phyloP scores from a whole-genome alignment of 495 filamentous ascomycete species.

The Bombardia bombarda region DNA sequence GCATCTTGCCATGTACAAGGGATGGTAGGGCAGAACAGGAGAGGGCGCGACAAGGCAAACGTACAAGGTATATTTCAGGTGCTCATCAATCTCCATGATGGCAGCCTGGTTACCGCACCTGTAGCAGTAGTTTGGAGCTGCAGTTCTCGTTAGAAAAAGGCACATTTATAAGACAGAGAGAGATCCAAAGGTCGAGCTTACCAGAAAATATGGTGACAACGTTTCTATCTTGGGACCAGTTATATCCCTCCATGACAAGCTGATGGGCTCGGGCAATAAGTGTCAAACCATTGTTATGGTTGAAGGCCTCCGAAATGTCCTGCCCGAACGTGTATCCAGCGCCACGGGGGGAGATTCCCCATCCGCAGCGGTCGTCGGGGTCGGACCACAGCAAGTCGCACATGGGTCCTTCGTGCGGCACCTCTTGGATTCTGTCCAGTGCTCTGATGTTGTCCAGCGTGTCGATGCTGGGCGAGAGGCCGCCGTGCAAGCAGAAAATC shows the following conservation, averaged over 20 bases:
- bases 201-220: constrained; percentile 99
- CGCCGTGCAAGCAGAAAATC: constrained; percentile 98
- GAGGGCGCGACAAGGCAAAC: constrained; percentile 26
- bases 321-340: constrained; percentile 98
- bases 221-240: constrained; percentile 95
- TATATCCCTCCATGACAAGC: constrained; percentile 97
- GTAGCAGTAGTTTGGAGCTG: constrained; percentile 96
- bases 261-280: constrained; percentile 92
- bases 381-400: constrained; percentile 97
- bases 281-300: constrained; percentile 98
- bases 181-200: constrained; percentile 30
- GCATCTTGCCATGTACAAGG: too few relatives aligned
- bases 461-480: constrained; percentile 92
- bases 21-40: not conserved
- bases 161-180: not conserved
- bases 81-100: constrained; percentile 99
- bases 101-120: constrained; percentile 97
- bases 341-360: constrained; percentile 95
- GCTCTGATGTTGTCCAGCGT: constrained; percentile 97
- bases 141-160: constrained; percentile 12
- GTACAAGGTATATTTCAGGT: constrained; percentile 99
- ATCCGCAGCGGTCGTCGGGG: constrained; percentile 95
- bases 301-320: constrained; percentile 99
- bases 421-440: constrained; percentile 94
- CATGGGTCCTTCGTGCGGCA: constrained; percentile 98